These are phyloP conservation scores for Arabidopsis arenosa DNA, from an alignment of 345 rosid species.

Conservation along the genomic window DNA sequence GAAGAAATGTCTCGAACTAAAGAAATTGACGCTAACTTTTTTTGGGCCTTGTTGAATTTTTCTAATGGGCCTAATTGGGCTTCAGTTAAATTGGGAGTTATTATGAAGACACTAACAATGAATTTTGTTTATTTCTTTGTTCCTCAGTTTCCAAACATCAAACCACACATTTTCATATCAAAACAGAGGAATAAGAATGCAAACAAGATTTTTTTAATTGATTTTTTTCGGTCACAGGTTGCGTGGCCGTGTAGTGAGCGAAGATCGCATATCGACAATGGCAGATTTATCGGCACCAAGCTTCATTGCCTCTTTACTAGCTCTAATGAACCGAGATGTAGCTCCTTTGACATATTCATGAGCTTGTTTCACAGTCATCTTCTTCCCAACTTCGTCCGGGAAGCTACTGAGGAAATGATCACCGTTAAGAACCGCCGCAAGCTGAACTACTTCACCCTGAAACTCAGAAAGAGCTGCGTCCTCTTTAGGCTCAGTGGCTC, in stretches of 20 bases:
- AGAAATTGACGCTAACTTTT: no score
- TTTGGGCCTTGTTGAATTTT: no score
- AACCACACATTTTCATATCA: constrained; percentile 20
- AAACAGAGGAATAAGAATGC: constrained; percentile 24
- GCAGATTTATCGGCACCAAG: constrained; percentile 89
- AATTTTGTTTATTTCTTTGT: constrained; percentile 14
- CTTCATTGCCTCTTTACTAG: constrained; percentile 89
- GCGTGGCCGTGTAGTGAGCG: constrained; percentile 75
- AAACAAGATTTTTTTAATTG: constrained; percentile 20
- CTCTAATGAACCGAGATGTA: constrained; percentile 74
- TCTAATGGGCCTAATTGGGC: no score
- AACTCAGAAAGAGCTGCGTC: constrained; percentile 68
- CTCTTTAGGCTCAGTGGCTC: constrained; percentile 77
- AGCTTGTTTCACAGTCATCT: constrained; percentile 87
- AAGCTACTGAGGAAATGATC: constrained; percentile 90
- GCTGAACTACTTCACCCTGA: constrained; percentile 88
- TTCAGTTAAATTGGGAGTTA: no score
- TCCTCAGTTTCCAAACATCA: constrained; percentile 19
- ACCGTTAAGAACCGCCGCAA: constrained; percentile 91
- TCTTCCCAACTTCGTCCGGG: constrained; percentile 74
- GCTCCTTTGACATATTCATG: constrained; percentile 75
- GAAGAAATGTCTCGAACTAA: no score
- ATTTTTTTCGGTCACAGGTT: constrained; percentile 32
- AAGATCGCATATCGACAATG: constrained; percentile 93
- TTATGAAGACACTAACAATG: background rate